Base-by-base conservation (phyloP, 768 basidiomycete genomes). In the Pseudohyphozyma bogoriensis region DNA sequence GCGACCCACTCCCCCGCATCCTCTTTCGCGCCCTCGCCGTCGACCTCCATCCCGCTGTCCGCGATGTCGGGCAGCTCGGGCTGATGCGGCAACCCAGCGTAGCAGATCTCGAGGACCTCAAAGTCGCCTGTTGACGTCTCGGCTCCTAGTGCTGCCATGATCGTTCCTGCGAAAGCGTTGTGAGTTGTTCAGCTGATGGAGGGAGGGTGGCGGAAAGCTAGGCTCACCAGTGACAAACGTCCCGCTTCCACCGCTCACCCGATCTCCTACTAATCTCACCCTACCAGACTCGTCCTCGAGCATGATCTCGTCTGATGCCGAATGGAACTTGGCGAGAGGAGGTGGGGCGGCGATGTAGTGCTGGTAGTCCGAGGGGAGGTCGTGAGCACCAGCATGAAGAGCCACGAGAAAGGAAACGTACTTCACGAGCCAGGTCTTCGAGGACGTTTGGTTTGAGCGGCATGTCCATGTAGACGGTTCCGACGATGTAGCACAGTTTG, bases 401-500 rank as follows among this genome's bases (percentile, higher is more conserved):
- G 3, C n/a, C 8, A 22, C 20, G 40, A 13, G 31, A 49, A 40
- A 31, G 33, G 35, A 4, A 35, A 12, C 88, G 67, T 70, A 96
- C 95, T 69, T 99, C 91, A 72, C 87, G 80, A 28, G 85, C 89
- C 65, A 97, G 81, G 65, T 99, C 95, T 68, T 90, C 86, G 63
- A 99, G 79, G n/a, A 99, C 87, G 70, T 96, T 97, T 0, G 93
- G 93, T 71, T 99, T 99, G 54, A 97, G 78, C 12, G 91, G 89
- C 95, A 99, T 99, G 62, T 99, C 91, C 83, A 97, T 85, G 73
- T 96, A 99, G 9, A 96, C 84, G 0, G 95, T 99, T 5, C 95
- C 95, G 56, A 95, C 77, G 62, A 97, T 81, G 73, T 85, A 96
- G 73, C 90, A 95, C 56, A 93, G 77, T 68, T 85, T 78, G 1